Base-by-base conservation (phyloP, 306 rosid species). In the Hippophae gyantsensis region DNA sequence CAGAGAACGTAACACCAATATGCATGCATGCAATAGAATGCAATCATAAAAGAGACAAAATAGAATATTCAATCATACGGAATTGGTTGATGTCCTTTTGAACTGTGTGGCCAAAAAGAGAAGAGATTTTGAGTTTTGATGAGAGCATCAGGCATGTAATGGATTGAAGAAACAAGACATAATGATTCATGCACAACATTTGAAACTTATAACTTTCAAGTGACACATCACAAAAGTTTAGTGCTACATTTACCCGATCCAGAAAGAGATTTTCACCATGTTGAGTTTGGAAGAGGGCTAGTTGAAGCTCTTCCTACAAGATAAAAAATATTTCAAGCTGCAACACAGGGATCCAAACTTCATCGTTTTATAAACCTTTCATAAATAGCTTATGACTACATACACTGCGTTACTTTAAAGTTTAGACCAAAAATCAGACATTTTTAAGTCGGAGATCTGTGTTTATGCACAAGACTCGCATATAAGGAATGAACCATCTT, bases 231-330 rank as follows among this genome's bases (percentile, higher is more conserved):
- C 42, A 50, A 13, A 27, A 63, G 57, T 45, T 52, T 57, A 70
- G 70, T 8, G 25, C 14, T 3, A 38, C 48, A 54, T 38, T 51
- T 81, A 89, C 97, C 75, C 90, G 71, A 68, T 90, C 89, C 3
- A 90, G 74, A 57, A 90, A 82, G 25, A 90, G 86, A 82, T 81
- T 80, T 59, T 82, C 84, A 52, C 81, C 79, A 6, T 64, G 38
- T 7, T 70, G 78, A 44, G 79, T 84, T 51, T 70, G 75, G 57
- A 90, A 70, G 32, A 86, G 63, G 38, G 95, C 97, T 68, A 84
- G 77, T 54, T 79, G 88, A 80, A 90, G 85, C 74, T 90, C 95
- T 66, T 75, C 95, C 95, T 90, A 47, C 57, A 73, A 68, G 44
- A 64, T 26, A 58, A 64, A 25, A 53, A 43, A 43, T 27, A 61